These are phyloP conservation scores for Candida michaelii DNA, from an alignment of 805 yeast species.

Conservation along the genomic window DNA sequence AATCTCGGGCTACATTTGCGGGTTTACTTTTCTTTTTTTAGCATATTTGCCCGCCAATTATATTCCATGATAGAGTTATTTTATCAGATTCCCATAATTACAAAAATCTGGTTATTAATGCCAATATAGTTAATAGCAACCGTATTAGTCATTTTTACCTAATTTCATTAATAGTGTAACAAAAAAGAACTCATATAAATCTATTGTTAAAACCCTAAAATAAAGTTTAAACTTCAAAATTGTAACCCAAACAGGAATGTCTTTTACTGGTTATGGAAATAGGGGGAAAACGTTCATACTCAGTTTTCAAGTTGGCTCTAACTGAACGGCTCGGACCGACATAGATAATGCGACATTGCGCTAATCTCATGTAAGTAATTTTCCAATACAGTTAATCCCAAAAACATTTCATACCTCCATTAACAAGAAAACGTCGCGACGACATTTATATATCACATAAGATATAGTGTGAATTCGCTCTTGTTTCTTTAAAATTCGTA, in stretches of 20 bases:
- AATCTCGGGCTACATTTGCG: background rate
- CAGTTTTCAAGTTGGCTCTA: background rate
- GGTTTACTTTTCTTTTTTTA: background rate
- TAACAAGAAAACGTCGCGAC: too few species aligned
- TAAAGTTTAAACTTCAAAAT: background rate
- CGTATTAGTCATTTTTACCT: background rate
- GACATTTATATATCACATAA: too few species aligned
- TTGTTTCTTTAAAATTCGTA: too few species aligned
- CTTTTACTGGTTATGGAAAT: background rate
- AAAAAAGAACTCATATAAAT: too few species aligned
- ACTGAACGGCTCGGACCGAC: constrained; percentile 2
- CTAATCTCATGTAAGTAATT: background rate
- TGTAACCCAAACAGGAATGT: background rate
- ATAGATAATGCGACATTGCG: background rate
- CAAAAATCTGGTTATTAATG: too few species aligned
- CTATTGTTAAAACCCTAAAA: background rate
- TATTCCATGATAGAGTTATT: too few species aligned
- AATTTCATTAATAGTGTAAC: background rate
- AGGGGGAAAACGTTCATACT: constrained; percentile 2
- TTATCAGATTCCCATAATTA: too few species aligned
- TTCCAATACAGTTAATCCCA: background rate
- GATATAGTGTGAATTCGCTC: too few species aligned
- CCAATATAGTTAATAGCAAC: background rate
- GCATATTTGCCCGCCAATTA: too few species aligned
- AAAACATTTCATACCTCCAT: too few species aligned